Evolutionary conservation across 1,284 basidiomycete genomes (phyloP).

Genomic region (Cryptococcus sp.): DNA sequence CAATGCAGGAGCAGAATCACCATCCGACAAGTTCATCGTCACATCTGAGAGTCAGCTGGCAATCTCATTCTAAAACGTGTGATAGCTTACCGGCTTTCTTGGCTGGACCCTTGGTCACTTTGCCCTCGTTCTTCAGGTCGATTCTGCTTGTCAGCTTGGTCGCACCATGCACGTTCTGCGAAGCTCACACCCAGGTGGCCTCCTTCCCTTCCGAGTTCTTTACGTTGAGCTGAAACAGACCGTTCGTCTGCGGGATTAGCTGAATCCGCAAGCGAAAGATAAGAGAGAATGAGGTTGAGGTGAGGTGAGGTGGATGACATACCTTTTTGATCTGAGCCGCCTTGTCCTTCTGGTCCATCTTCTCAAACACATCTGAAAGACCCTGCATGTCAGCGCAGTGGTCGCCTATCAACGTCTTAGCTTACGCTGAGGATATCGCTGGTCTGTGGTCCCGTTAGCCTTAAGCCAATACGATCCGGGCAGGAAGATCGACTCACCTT

Average conservation of each 20-base stretch:
- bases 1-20: conserved; percentile 11
- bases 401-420: not conserved
- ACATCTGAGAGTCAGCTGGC: conserved; percentile 54
- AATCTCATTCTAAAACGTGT: not conserved
- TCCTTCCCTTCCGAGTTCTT: conserved; percentile 71
- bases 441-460: conserved; percentile 50
- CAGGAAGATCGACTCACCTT: conserved; percentile 26
- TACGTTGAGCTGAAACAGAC: conserved; percentile 83
- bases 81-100: conserved; percentile 49
- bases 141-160: conserved; percentile 59
- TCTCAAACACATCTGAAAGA: conserved; percentile 60
- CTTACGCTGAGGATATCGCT: conserved; percentile 60
- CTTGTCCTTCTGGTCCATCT: conserved; percentile 67
- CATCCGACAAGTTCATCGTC: conserved; percentile 41
- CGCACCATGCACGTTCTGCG: no score
- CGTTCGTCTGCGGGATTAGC: conserved; percentile 78
- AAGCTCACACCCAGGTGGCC: conserved; percentile 57
- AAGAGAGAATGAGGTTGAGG: no score
- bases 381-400: conserved; percentile 18
- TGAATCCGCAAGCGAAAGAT: conserved; percentile 1
- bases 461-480: not conserved
- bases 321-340: conserved; percentile 82
- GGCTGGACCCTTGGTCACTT: conserved; percentile 70
- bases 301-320: conserved; percentile 5
- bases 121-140: conserved; percentile 85